Percentiles rank a stretch among this genome's conserved stretches.
Conservation (phyloP, 345 rosid genomes). For the Firmiana major region DNA sequence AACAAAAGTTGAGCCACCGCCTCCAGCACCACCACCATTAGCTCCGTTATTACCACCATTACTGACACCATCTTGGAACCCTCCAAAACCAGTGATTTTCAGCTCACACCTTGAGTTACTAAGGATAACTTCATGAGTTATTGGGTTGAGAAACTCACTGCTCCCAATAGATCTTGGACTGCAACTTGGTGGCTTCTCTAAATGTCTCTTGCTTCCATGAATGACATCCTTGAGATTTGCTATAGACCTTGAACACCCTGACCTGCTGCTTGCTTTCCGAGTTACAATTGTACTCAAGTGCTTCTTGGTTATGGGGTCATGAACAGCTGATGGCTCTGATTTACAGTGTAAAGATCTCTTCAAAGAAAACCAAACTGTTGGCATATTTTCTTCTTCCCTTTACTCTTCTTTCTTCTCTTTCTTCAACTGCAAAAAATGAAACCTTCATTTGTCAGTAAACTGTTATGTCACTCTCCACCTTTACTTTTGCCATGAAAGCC, state of each 20-base stretch:
- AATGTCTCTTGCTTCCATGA: slow-evolving; percentile 94
- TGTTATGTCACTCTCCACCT: background rate
- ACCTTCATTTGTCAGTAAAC: background rate
- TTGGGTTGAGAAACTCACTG: slow-evolving; percentile 97
- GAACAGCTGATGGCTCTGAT: slow-evolving; percentile 57
- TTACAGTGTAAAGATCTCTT: slow-evolving; percentile 63
- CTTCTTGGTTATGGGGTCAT: slow-evolving; percentile 53
- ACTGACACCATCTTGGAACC: slow-evolving; percentile 44
- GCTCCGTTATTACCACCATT: slow-evolving; percentile 16
- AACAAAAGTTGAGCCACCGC: slow-evolving; percentile 57
- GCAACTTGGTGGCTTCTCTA: slow-evolving; percentile 85
- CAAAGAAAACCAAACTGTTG: slow-evolving; percentile 68
- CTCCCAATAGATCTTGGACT: slow-evolving; percentile 99
- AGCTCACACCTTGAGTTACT: slow-evolving; percentile 94
- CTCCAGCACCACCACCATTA: slow-evolving; percentile 13
- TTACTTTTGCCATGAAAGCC: slow-evolving; percentile 5
- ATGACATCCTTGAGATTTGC: slow-evolving; percentile 97
- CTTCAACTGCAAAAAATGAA: background rate
- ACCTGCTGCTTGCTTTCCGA: slow-evolving; percentile 68
- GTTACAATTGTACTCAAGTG: slow-evolving; percentile 56
- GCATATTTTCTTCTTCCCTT: slow-evolving; percentile 35
- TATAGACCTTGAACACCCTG: slow-evolving; percentile 98
- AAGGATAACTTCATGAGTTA: slow-evolving; percentile 89
- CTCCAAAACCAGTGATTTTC: slow-evolving; percentile 83
- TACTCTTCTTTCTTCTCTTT: background rate